phyloP scores from a whole-genome alignment of 495 filamentous ascomycete genomes.

The Talaromyces adpressus region DNA sequence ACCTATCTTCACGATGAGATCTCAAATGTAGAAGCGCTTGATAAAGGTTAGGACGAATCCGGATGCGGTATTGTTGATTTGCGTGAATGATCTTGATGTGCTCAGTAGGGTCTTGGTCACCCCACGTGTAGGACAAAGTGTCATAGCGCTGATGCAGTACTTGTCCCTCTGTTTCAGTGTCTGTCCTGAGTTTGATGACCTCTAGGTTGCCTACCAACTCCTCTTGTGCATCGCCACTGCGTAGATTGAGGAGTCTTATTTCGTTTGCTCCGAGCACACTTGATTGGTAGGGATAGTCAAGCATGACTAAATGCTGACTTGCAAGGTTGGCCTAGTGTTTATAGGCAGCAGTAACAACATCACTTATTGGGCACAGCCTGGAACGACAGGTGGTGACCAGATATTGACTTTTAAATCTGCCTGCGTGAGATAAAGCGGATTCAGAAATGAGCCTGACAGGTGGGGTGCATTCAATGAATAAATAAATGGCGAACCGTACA shows the following conservation, averaged over 20 bases:
- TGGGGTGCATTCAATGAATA: neutral
- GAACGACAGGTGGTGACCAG: neutral
- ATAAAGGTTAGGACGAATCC: neutral
- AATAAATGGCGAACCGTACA: neutral
- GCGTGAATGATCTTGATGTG: neutral
- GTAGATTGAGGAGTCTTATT: neutral
- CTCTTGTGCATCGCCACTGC: neutral
- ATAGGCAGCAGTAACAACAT: neutral
- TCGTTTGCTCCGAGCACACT: neutral
- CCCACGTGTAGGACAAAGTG: constrained; percentile 6
- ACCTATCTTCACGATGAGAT: neutral
- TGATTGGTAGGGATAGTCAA: neutral
- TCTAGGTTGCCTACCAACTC: constrained; percentile 1
- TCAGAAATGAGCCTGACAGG: neutral
- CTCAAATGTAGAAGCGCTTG: neutral
- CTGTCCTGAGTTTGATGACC: neutral
- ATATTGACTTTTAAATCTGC: neutral
- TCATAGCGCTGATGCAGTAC: neutral
- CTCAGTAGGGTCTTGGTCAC: neutral
- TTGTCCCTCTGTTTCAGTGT: neutral
- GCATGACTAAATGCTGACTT: neutral
- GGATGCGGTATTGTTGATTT: neutral
- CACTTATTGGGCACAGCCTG: neutral
- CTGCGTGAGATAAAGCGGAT: neutral
- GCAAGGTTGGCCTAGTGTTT: neutral